Evolutionary conservation across 1,284 basidiomycete species (phyloP).

Genomic region (Apiotrichum mycotoxinovorans): DNA sequence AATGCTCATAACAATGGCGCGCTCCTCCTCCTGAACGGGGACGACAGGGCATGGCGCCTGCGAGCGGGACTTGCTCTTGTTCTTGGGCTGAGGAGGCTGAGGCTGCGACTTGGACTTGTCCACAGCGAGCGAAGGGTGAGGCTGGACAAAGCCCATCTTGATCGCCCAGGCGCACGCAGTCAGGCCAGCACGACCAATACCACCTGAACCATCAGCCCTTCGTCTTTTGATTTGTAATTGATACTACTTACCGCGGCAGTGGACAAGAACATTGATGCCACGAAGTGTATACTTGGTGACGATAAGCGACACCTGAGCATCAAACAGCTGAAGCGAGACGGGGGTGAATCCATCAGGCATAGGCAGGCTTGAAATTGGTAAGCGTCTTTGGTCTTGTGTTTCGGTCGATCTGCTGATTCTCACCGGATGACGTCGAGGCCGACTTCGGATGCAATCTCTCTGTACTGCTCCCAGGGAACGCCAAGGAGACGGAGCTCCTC

Average conservation of each 20-base stretch:
- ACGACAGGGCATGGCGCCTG: neutral
- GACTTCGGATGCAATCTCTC: constrained; percentile 59
- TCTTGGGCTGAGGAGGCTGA: constrained; percentile 4
- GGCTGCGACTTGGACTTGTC: constrained; percentile 6
- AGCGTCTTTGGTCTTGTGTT: neutral
- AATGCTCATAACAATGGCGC: constrained; percentile 56
- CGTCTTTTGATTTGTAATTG: neutral
- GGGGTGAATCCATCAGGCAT: constrained; percentile 89
- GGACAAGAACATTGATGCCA: constrained; percentile 74
- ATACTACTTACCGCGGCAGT: constrained; percentile 70
- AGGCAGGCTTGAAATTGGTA: constrained; percentile 61
- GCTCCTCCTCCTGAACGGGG: constrained; percentile 44
- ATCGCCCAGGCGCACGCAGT: constrained; percentile 90
- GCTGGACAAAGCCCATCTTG: constrained; percentile 71
- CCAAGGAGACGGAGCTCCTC: constrained; percentile 80
- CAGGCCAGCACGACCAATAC: constrained; percentile 88
- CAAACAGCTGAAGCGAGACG: constrained; percentile 61
- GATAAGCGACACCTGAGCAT: constrained; percentile 66
- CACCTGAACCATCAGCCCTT: constrained; percentile 46
- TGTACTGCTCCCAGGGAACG: constrained; percentile 75
- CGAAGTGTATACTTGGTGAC: constrained; percentile 70
- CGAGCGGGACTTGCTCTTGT: constrained; percentile 6
- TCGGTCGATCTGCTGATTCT: constrained; percentile 15
- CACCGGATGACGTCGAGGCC: constrained; percentile 72
- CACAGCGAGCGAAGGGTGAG: constrained; percentile 36